phyloP scores from a whole-genome alignment of 441 rosid genomes.

The Populus hybrid region DNA sequence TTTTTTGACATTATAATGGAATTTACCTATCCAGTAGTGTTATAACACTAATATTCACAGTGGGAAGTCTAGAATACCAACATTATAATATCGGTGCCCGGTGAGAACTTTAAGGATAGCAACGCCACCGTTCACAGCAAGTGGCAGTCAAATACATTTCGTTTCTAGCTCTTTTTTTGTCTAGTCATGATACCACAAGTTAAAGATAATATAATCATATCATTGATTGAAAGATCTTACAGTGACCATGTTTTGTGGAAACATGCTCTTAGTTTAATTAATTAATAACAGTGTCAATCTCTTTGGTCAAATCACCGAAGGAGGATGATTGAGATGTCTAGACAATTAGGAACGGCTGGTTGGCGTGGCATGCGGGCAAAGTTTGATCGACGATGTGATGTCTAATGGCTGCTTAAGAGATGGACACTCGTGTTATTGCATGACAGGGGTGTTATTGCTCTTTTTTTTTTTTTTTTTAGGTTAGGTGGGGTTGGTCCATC shows the following conservation, averaged over 20 bases:
- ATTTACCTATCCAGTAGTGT: neutral
- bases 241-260: too few species aligned
- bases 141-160: too few species aligned
- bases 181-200: neutral
- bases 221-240: neutral
- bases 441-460: neutral
- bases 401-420: neutral
- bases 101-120: too few species aligned
- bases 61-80: too few species aligned
- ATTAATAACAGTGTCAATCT: neutral
- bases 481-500: conserved; percentile 24
- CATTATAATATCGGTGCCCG: too few species aligned
- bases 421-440: neutral
- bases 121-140: too few species aligned
- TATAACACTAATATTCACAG: neutral
- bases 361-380: conserved; percentile 2
- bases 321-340: neutral
- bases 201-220: neutral
- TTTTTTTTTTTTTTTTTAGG: conserved; percentile 9
- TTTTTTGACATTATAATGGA: conserved; percentile 6
- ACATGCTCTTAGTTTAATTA: too few species aligned
- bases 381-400: conserved; percentile 14
- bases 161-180: neutral
- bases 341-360: neutral
- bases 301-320: neutral